Conservation (phyloP, 108 stramenopile species). For the Pseudonitzschia multiseries region DNA sequence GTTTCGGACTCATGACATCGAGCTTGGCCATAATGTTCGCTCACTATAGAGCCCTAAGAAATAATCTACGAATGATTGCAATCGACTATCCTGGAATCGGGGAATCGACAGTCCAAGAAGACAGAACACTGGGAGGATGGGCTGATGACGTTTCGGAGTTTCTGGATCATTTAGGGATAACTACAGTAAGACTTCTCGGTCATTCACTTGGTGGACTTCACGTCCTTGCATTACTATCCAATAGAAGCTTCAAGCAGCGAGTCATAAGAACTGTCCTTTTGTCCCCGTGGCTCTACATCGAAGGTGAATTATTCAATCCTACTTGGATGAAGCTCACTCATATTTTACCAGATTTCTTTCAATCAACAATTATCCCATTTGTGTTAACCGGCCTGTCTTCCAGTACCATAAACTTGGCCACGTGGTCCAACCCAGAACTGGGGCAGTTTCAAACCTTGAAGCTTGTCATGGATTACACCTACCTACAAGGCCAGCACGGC, state of each 20-base stretch:
- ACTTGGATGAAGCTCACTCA: slow-evolving; percentile 27
- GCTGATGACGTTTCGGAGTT: slow-evolving; percentile 24
- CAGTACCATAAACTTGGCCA: slow-evolving; percentile 9
- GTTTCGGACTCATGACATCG: slow-evolving; percentile 34
- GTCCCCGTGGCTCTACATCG: slow-evolving; percentile 30
- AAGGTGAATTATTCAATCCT: slow-evolving; percentile 11
- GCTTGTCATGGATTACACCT: slow-evolving; percentile 16
- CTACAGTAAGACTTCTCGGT: slow-evolving; percentile 13
- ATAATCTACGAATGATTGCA: slow-evolving; percentile 27
- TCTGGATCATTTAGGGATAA: slow-evolving; percentile 13
- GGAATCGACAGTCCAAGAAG: slow-evolving; percentile 23
- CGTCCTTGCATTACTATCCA: slow-evolving; percentile 17
- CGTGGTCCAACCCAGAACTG: slow-evolving; percentile 24
- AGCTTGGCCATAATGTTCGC: slow-evolving; percentile 29
- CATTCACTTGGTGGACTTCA: slow-evolving; percentile 35
- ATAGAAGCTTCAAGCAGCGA: slow-evolving; percentile 22
- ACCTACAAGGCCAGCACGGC: slow-evolving; percentile 23
- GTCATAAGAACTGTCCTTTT: slow-evolving; percentile 20
- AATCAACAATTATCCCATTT: slow-evolving; percentile 15
- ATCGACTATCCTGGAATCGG: slow-evolving; percentile 43
- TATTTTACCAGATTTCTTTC: slow-evolving; percentile 21
- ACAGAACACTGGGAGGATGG: slow-evolving; percentile 31
- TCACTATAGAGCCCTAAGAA: slow-evolving; percentile 23
- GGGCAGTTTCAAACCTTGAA: slow-evolving; percentile 17
- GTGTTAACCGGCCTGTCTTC: slow-evolving; percentile 12